Base-by-base conservation (phyloP, 75 land plant genomes). In the Selaginella tamariscina region DNA sequence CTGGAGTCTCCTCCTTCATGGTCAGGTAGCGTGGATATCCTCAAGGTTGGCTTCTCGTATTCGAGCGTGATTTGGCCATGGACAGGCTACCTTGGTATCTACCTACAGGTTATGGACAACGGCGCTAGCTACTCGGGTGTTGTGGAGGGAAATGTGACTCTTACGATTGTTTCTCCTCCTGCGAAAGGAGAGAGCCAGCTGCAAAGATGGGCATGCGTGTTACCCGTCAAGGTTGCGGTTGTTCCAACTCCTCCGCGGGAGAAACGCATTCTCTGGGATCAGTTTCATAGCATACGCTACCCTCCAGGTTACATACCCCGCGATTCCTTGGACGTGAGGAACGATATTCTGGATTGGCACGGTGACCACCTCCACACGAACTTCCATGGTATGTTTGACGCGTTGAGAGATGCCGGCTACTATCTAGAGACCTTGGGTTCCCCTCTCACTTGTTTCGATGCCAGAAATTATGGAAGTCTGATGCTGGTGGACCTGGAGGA, bases 341-440 rank as follows among this genome's bases (percentile, higher is more conserved):
- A 85, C 83, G 98, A 94, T 71, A 89, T 94, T 56, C 90, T 94
- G 73, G 98, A 94, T 64, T 94, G 98, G 98, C 98, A 94, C 80
- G 98, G 96, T 1, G 98, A 94, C 56, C 98, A 94, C 65, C 77
- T 85, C 11, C 98, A 94, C 44, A 94, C 98, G 23, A 94, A 94
- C 74, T 94, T 86, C 65, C 95, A 94, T 70, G 83, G 82, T 23
- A 81, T 94, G 96, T 94, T 77, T 70, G 93, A 94, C 80, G 83
- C 80, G 81, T 77, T 94, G 32, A 59, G 86, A 59, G 98, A 94
- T 85, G 88, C 90, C 27, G 98, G 98, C 29, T 94, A 87, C 65
- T 89, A 76, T 76, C 70, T 94, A 65, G 98, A 94, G 71, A 94
- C 86, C 13, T 81, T 94, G 27, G 98, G 98, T 64, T 94, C 98